These are phyloP conservation scores for Mrakia hoshinonis DNA, from an alignment of 768 basidiomycete genomes.

Conservation along the genomic window DNA sequence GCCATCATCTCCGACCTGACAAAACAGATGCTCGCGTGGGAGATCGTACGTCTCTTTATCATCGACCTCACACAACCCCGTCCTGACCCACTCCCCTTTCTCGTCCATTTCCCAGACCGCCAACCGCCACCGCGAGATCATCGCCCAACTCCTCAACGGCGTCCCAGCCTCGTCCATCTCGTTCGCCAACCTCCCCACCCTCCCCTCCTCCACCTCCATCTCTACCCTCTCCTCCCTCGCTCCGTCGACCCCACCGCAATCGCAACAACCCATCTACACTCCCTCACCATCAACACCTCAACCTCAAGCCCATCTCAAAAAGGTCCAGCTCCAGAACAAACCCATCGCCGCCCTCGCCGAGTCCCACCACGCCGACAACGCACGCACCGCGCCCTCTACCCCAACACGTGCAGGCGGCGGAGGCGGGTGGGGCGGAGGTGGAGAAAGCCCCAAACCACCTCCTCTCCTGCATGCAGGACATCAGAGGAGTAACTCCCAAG, in stretches of 20 bases:
- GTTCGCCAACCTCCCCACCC: neutral
- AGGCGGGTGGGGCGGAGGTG: no score
- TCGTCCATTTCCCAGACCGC: neutral
- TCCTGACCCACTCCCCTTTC: neutral
- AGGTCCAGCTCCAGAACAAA: no score
- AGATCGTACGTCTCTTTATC: neutral
- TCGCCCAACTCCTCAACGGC: conserved; percentile 7
- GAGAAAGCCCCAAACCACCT: conserved; percentile 16
- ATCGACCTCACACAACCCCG: neutral
- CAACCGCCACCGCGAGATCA: conserved; percentile 11
- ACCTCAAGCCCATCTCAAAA: neutral
- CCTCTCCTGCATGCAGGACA: conserved; percentile 21
- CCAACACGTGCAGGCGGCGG: neutral
- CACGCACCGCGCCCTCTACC: neutral
- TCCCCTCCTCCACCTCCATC: neutral
- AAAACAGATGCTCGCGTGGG: conserved; percentile 2
- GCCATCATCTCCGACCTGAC: conserved; percentile 8
- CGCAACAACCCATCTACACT: neutral
- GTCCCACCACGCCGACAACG: neutral
- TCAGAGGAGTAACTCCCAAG: conserved; percentile 19
- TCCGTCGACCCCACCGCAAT: neutral
- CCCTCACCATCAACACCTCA: neutral
- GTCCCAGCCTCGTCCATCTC: neutral
- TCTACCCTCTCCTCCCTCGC: neutral
- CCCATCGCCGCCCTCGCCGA: neutral